Percentiles rank a stretch among this genome's conserved stretches.
phyloP scores from a whole-genome alignment of 1,284 basidiomycete species.

The Apiotrichum porosum region DNA sequence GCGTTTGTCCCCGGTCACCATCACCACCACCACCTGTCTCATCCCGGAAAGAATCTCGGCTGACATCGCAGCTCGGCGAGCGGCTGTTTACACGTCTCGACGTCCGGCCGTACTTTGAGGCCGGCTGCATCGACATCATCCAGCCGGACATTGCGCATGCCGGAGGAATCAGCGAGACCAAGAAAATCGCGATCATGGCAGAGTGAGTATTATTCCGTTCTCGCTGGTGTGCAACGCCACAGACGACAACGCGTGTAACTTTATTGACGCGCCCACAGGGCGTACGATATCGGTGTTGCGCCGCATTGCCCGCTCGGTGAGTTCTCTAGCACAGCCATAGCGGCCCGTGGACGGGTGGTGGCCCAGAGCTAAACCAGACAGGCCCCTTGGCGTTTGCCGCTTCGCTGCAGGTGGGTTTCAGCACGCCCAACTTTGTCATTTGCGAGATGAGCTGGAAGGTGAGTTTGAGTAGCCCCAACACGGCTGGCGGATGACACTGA shows the following conservation, averaged over 20 bases:
- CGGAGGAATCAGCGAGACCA: conserved; percentile 66
- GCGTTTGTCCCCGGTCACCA: neutral
- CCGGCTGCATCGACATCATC: conserved; percentile 63
- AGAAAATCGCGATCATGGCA: conserved; percentile 63
- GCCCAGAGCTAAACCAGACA: conserved; percentile 27
- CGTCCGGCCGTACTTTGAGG: conserved; percentile 62
- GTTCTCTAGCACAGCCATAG: neutral
- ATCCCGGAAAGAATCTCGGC: neutral
- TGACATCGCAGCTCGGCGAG: conserved; percentile 56
- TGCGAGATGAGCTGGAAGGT: conserved; percentile 49
- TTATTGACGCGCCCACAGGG: conserved; percentile 18
- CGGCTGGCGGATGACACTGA: neutral
- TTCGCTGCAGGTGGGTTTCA: conserved; percentile 47
- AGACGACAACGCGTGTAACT: too few species aligned
- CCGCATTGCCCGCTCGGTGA: conserved; percentile 49
- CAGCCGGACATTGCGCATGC: conserved; percentile 63
- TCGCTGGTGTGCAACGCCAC: too few species aligned
- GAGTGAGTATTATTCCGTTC: conserved; percentile 46
- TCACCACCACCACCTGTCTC: neutral
- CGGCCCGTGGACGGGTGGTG: neutral
- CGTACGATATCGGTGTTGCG: conserved; percentile 50
- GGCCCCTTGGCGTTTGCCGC: conserved; percentile 71
- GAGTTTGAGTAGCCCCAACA: conserved; percentile 1
- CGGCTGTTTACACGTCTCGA: conserved; percentile 65
- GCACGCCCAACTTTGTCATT: conserved; percentile 50